Evolutionary conservation across 306 rosid genomes (phyloP), one percentile per base, ranked within the genome.

Genomic region (Corylus avellana): DNA sequence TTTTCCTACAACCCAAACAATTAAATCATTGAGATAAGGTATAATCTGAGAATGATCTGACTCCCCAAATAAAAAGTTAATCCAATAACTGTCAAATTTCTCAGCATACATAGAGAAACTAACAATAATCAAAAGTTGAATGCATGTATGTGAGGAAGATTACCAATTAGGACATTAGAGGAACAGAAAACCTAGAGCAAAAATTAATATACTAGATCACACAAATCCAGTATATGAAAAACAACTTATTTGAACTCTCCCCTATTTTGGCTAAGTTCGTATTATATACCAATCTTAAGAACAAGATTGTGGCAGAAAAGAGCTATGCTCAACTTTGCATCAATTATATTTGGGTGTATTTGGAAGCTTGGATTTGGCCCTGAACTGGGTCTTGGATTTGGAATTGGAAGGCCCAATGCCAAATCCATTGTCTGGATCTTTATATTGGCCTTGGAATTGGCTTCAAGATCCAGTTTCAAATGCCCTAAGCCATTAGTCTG

Each of bases 1-100:
- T 86, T 86, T 92, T 92, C 83, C 98, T 92, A 76, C 81, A 79
- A 64, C 22, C 48, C 81, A 81, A 73, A 75, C 58, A 35, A 57
- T 64, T 48, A 82, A 58, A 79, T 37, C 59, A 17, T 32, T 66
- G 51, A 74, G 84, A 80, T 71, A 5, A 62, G 10, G 68, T 12
- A 5, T 16, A 3, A 5, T 62, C 18, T 29, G 14, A 62, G 68
- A 62, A 27, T 62, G 46, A 42, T 5, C 46, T 5, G 8, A 42
- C 46, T 42, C 46, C 6, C 46, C 46, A 42, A 42, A 42, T 42
- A 42, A 42, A 42, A 42, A 42, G 46, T 42, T 42, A 42, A 16
- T 10, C 68, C 42, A 7, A 25, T 18, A 11, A 62, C 29, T 11
- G 25, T 27, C 35, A 61, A 61, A 61, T 61, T 25, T 12, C 14